Percentiles rank a stretch among this genome's conserved stretches.
phyloP scores from a whole-genome alignment of 2,329 filamentous ascomycete species.

The Calonectria fujianensis region DNA sequence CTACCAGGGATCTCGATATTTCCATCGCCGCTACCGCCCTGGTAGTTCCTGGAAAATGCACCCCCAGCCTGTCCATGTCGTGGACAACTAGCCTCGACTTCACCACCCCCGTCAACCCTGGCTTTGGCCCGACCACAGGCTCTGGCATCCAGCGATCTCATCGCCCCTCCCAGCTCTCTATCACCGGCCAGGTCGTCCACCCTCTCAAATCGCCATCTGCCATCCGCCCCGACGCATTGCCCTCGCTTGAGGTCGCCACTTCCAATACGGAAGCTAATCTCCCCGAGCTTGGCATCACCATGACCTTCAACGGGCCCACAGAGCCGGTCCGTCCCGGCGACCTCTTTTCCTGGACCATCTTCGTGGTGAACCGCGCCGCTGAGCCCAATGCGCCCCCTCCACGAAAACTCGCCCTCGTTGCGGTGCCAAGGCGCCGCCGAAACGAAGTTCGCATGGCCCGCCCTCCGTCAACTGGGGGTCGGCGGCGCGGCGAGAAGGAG shows the following conservation, averaged over 20 bases:
- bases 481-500: constrained; percentile 61
- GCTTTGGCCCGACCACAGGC: constrained; percentile 73
- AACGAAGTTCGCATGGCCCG: constrained; percentile 72
- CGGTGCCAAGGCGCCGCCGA: constrained; percentile 78
- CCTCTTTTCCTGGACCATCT: constrained; percentile 82
- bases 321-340: constrained; percentile 76
- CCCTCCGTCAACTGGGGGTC: constrained; percentile 70
- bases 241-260: constrained; percentile 73
- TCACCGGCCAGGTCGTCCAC: constrained; percentile 70
- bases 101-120: constrained; percentile 78
- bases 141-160: constrained; percentile 77
- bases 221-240: constrained; percentile 76
- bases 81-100: constrained; percentile 84
- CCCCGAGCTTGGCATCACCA: constrained; percentile 81
- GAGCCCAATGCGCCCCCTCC: constrained; percentile 65
- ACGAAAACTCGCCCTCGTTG: constrained; percentile 82
- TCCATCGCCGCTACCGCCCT: constrained; percentile 76
- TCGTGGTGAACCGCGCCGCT: constrained; percentile 83
- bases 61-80: constrained; percentile 76
- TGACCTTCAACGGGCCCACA: constrained; percentile 81
- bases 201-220: constrained; percentile 76
- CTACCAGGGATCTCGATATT: constrained; percentile 74
- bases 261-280: constrained; percentile 67
- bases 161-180: constrained; percentile 79
- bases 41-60: constrained; percentile 73